phyloP scores from a whole-genome alignment of 352 stramenopile species.

The Pythium dissotocum region DNA sequence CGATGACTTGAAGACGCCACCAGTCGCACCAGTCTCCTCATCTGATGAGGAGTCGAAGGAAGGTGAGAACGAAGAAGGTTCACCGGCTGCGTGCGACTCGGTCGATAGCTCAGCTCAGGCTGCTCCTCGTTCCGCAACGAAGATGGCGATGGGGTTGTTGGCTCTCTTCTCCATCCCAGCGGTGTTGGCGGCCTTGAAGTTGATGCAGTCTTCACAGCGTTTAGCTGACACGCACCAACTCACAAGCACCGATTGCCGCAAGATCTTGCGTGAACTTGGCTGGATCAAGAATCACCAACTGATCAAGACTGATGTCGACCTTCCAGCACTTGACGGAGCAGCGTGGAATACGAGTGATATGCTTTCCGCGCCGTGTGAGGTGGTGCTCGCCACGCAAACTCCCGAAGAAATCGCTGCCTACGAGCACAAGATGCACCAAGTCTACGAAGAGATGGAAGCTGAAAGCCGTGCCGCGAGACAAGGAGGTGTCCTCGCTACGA shows the following conservation, averaged over 20 bases:
- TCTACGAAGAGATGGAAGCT: constrained; percentile 1
- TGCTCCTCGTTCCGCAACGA: not conserved
- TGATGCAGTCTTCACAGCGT: not conserved
- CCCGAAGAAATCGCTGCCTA: not conserved
- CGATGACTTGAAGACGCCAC: not conserved
- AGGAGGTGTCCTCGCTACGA: not conserved
- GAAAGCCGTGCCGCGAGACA: not conserved
- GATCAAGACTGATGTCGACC: not conserved
- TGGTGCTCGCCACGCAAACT: not conserved
- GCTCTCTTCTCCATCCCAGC: not conserved
- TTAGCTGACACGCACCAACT: not conserved
- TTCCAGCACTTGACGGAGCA: not conserved
- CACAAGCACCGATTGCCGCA: not conserved
- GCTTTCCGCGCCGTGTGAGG: not conserved
- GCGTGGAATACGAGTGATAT: not conserved
- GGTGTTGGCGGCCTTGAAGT: not conserved
- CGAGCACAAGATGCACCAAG: constrained; percentile 5
- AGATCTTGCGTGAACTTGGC: constrained; percentile 1
- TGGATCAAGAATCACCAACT: not conserved
- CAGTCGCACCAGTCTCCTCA: not conserved
- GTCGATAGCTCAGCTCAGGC: not conserved
- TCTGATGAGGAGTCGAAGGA: not conserved
- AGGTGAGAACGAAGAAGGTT: not conserved
- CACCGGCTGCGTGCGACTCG: not conserved
- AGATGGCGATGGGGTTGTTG: not conserved